phyloP scores from a whole-genome alignment of 2,329 filamentous ascomycete species.

The Incumbomyces lentus region DNA sequence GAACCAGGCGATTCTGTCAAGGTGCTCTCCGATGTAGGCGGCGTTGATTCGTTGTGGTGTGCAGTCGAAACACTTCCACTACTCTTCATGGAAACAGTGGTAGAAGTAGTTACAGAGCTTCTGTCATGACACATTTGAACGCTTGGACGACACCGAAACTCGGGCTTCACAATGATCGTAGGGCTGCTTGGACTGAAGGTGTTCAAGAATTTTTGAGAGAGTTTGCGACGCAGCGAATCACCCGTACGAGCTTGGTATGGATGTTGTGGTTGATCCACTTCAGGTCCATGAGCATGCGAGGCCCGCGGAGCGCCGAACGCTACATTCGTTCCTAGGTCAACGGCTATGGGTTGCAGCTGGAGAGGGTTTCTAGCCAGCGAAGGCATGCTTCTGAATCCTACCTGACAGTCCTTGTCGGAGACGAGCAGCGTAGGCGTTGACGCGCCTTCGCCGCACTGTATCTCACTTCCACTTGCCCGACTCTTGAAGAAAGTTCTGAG shows the following conservation, averaged over 20 bases:
- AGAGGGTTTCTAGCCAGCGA: constrained; percentile 1
- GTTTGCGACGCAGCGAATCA: not conserved
- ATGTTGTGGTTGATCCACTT: no score
- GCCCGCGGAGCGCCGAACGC: not conserved
- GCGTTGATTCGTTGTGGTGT: constrained; percentile 10
- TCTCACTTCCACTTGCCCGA: not conserved
- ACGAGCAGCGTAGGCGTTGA: not conserved
- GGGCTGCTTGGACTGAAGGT: not conserved
- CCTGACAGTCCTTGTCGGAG: not conserved
- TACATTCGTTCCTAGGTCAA: not conserved
- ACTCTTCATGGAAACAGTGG: not conserved
- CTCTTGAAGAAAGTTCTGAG: constrained; percentile 7
- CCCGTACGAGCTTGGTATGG: not conserved
- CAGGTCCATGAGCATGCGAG: not conserved
- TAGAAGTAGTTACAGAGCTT: not conserved
- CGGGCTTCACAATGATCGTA: constrained; percentile 16
- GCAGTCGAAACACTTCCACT: constrained; percentile 14
- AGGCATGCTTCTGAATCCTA: not conserved
- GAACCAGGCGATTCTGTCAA: constrained; percentile 11
- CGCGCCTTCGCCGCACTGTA: not conserved
- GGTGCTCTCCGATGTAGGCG: constrained; percentile 13
- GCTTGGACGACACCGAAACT: constrained; percentile 16
- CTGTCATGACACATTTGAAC: constrained; percentile 13
- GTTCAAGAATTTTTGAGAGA: not conserved
- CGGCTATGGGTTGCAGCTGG: not conserved